Evolutionary conservation across 768 basidiomycete genomes (phyloP), one percentile per base, ranked within the genome.

Genomic region (Mycena pura): DNA sequence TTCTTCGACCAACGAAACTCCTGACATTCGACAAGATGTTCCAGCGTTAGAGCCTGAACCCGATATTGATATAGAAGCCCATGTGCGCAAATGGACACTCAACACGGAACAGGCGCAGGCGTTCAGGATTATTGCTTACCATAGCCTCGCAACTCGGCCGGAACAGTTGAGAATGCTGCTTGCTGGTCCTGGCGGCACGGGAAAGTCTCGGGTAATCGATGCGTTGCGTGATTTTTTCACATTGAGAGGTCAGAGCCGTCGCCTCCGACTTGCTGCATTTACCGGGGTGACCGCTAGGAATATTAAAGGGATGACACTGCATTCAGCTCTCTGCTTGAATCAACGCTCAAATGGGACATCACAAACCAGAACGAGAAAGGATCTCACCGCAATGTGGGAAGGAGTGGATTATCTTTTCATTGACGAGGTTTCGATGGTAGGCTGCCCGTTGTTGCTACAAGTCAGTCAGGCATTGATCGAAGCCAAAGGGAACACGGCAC

Each of bases 221-320:
- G 76, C 77, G 0, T 17, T 82, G 2, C 67, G 65, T 21, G 68
- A 69, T 1, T 77, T 74, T 41, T 80, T 80, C 63, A 34, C 46
- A 0, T 2, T 31, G 4, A 7, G 60, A 8, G 48, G 63, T 0
- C 58, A 80, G 41, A 9, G 15, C 0, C 53, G 70, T 1, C 53
- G 73, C 4, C 71, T 80, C 24, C 56, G 73, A 0, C 53, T 78
- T 0, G 45, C 70, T 8, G 71, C 77, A 0, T 79, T 67, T 51
- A 81, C 77, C 10, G 81, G 80, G 0, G 69, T 75, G 15, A 80
- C 80, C 15, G 80, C 80, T 0, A 41, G 55, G 9, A 75, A 78
- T 38, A 77, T 82, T 6, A 39, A 46, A 0, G 80, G 80, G 1
- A 73, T 73, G 57, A 82, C 80, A 0, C 19, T 81, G 3, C 80